phyloP scores from a whole-genome alignment of 176 grass and related monocot genomes.

The Lolium perenne region DNA sequence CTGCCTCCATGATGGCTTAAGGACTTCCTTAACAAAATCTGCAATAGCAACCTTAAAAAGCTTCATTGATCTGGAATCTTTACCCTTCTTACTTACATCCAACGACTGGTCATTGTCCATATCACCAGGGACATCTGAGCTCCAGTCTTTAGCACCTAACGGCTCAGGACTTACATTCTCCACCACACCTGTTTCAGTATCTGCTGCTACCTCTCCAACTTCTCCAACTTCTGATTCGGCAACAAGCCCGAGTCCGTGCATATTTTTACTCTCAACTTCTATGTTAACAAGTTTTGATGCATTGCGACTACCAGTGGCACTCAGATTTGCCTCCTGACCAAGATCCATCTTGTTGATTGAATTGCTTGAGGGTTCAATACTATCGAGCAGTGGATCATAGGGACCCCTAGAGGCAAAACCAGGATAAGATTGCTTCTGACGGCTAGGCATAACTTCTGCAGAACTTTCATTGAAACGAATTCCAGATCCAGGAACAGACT shows the following conservation, averaged over 20 bases:
- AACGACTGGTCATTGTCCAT: constrained; percentile 67
- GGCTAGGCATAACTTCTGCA: constrained; percentile 45
- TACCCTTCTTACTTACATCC: constrained; percentile 61
- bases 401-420: constrained; percentile 52
- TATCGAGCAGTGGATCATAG: constrained; percentile 93
- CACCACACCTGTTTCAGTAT: constrained; percentile 75
- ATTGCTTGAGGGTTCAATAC: constrained; percentile 85
- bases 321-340: constrained; percentile 56
- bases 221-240: constrained; percentile 82
- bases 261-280: constrained; percentile 62
- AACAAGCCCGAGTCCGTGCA: constrained; percentile 51
- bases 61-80: constrained; percentile 88
- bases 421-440: constrained; percentile 44
- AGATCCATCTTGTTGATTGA: constrained; percentile 67
- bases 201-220: constrained; percentile 77
- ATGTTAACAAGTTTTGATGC: constrained; percentile 55
- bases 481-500: constrained; percentile 55
- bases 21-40: constrained; percentile 96
- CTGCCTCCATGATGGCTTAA: constrained; percentile 95
- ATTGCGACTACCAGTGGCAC: constrained; percentile 39
- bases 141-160: constrained; percentile 64
- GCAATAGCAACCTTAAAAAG: constrained; percentile 89
- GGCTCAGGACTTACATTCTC: constrained; percentile 84
- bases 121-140: constrained; percentile 63
- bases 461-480: constrained; percentile 53